Evolutionary conservation across 192 early-diverging fungal genomes (phyloP).

Genomic region (Thoreauomyces humboldtii): DNA sequence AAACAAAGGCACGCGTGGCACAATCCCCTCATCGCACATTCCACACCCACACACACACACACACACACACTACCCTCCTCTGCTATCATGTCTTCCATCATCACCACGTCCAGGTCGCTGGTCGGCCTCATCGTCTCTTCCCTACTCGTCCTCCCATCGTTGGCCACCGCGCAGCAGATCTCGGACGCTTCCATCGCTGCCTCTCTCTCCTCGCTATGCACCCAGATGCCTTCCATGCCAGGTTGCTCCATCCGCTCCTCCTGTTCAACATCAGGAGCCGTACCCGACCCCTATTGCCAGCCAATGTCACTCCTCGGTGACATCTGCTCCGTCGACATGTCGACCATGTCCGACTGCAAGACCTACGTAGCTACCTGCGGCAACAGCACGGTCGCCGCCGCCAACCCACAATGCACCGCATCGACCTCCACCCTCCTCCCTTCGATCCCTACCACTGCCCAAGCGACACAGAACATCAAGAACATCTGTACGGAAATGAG

Average conservation of each 20-base stretch:
- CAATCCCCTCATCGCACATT: no score
- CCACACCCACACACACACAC: no score
- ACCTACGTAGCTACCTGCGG: constrained; percentile 35
- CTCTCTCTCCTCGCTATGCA: constrained; percentile 39
- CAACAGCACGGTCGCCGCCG: constrained; percentile 17
- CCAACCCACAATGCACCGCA: constrained; percentile 33
- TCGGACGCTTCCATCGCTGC: constrained; percentile 20
- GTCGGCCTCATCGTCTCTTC: no score
- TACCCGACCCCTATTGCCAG: constrained; percentile 48
- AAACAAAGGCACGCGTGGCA: no score
- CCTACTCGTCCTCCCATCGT: no score
- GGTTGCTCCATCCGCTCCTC: constrained; percentile 34
- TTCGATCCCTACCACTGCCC: constrained; percentile 43
- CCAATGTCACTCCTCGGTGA: constrained; percentile 45
- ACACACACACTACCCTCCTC: no score
- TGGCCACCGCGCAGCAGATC: no score
- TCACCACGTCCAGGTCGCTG: no score
- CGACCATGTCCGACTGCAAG: constrained; percentile 36
- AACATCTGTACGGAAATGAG: constrained; percentile 47
- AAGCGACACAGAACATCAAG: constrained; percentile 44
- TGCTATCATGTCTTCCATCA: no score
- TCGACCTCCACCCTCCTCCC: constrained; percentile 26
- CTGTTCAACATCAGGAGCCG: constrained; percentile 9
- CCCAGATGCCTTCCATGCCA: constrained; percentile 52
- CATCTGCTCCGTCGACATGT: constrained; percentile 46